Base-by-base conservation (phyloP, 225 moss, liverwort and hornwort species). In the Physcomitrium patens region DNA sequence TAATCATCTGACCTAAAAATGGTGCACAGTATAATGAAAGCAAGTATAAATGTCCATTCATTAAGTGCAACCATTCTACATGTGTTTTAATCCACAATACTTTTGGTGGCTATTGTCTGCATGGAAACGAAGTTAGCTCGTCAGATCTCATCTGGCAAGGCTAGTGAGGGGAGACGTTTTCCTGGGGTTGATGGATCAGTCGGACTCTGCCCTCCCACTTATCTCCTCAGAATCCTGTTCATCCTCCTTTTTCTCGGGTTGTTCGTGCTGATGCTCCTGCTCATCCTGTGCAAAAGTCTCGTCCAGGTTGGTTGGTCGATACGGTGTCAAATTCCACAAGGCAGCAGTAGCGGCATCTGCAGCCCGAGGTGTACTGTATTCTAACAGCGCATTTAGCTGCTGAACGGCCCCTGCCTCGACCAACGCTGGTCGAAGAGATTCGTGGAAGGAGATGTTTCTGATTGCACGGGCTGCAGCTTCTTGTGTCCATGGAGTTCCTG, bases 401-500 rank as follows among this genome's bases (percentile, higher is more conserved):
- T 88, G 85, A 75, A 85, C 51, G 28, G 85, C 82, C 67, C 87
- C 85, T 53, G 79, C 87, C 56, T 80, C 74, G 12, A 85, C n/a
- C 8, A 85, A 60, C 10, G 80, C 56, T 48, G 65, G 65, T 63
- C 71, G 77, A 20, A 88, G 82, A 22, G 82, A 65, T 75, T 80
- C 69, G 63, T 82, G 63, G 28, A 82, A 88, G 61, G 87, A 88
- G 55, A 88, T 84, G 10, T 88, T 85, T 53, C 87, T 54, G 16
- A 85, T 77, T 42, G 82, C 77, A 12, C 87, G 87, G 16, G 85
- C 85, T 20, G 87, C 85, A 69, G 85, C 85, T 77, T 88, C 85
- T 80, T 88, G 87, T 13, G 87, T 82, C 85, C 87, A 88, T 68
- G 87, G 85, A 56, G 82, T 85, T 54, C 85, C 82, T 10, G 87